A percentile compares a stretch with the other conserved stretches of the same genome.
phyloP scores from a whole-genome alignment of 495 filamentous ascomycete species.

The Pseudevernia furfuracea region DNA sequence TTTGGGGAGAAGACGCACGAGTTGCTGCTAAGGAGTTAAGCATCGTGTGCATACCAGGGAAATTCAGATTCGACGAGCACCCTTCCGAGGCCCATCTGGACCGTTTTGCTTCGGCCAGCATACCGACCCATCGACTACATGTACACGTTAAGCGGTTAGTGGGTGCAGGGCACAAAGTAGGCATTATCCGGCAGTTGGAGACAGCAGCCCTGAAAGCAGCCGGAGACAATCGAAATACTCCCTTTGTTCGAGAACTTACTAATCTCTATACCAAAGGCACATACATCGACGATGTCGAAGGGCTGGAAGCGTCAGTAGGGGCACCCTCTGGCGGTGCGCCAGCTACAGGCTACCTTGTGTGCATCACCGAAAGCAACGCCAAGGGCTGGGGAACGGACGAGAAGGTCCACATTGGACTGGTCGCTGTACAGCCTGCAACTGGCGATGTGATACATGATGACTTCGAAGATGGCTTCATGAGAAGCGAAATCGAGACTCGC shows the following conservation, averaged over 20 bases:
- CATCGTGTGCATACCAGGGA: conserved; percentile 96
- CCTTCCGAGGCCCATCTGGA: conserved; percentile 89
- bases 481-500: conserved; percentile 89
- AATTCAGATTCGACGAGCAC: conserved; percentile 87
- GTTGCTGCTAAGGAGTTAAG: conserved; percentile 83
- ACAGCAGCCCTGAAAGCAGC: conserved; percentile 96
- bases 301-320: conserved; percentile 50
- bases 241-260: conserved; percentile 86
- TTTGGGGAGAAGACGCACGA: conserved; percentile 96
- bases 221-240: conserved; percentile 88
- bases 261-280: conserved; percentile 98
- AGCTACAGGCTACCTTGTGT: conserved; percentile 83
- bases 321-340: conserved; percentile 48
- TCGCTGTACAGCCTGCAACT: conserved; percentile 92
- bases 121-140: conserved; percentile 83
- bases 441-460: conserved; percentile 95
- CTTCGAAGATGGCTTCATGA: conserved; percentile 98
- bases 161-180: conserved; percentile 88
- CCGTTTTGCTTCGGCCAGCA: conserved; percentile 90
- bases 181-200: conserved; percentile 92
- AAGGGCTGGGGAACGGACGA: conserved; percentile 88
- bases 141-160: conserved; percentile 95
- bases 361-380: conserved; percentile 79
- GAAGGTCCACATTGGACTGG: conserved; percentile 82
- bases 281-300: conserved; percentile 91